Conservation (phyloP, 371 early-diverging fungal genomes). For the Apophysomyces ossiformis region DNA sequence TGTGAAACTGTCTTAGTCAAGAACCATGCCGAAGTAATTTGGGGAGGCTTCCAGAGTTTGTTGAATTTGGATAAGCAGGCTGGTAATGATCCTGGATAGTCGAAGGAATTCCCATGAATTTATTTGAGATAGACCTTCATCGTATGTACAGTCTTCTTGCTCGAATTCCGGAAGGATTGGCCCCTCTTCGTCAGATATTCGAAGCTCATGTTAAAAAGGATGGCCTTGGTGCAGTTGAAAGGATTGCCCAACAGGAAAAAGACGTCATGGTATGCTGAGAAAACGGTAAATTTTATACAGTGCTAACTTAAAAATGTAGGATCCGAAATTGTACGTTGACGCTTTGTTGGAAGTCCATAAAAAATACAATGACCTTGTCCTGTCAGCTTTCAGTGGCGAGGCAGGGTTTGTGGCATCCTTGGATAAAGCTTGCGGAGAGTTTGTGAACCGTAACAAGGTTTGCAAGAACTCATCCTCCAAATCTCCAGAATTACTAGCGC, state of each 20-base stretch:
- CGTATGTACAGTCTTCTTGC: conserved; percentile 85
- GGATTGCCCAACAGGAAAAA: conserved; percentile 69
- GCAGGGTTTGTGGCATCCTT: conserved; percentile 92
- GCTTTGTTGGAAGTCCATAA: conserved; percentile 81
- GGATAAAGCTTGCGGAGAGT: conserved; percentile 92
- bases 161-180: conserved; percentile 83
- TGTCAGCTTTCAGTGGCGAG: conserved; percentile 79
- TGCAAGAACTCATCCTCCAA: conserved; percentile 74
- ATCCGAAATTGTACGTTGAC: conserved; percentile 86
- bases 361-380: conserved; percentile 78
- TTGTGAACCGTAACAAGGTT: conserved; percentile 87
- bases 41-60: conserved; percentile 88
- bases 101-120: neutral
- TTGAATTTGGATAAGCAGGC: conserved; percentile 86
- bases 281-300: neutral
- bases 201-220: conserved; percentile 83
- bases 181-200: conserved; percentile 79
- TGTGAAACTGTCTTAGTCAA: conserved; percentile 87
- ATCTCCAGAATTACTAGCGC: conserved; percentile 86
- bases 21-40: conserved; percentile 78
- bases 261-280: conserved; percentile 47
- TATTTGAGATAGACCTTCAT: conserved; percentile 65
- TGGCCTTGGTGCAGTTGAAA: conserved; percentile 83
- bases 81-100: conserved; percentile 29
- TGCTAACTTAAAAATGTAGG: conserved; percentile 36